Evolutionary conservation across 176 grass and related monocot species (phyloP), one percentile per base, ranked within the genome.

Genomic region (Echinochloa phyllopogon): DNA sequence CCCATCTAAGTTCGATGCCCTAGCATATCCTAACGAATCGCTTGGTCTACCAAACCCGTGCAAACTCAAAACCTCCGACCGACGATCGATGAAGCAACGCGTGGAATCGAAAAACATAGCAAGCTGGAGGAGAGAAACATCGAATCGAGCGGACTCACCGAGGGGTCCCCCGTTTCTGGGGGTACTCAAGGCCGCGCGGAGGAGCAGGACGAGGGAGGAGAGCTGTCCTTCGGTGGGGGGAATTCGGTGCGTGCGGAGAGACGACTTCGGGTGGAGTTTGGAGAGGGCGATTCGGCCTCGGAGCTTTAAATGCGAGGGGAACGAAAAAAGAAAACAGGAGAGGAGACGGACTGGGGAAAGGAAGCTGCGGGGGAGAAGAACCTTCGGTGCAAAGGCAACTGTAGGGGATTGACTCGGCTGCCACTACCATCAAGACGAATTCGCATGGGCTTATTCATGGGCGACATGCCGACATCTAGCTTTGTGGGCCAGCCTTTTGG

Each of bases 311-410:
- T 20, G 49, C 21, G 65, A 56, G 21, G 78, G 42, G 65, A 52
- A 9, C 1, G 2, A 24, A 9, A 13, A 37, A 53, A n/a, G 52
- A 69, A 15, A 70, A 43, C 8, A 6, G 15, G 23, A n/a, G 5
- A 57, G 17, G 39, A 42, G 62, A 13, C 51, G 18, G 27, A 14
- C 16, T 18, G 23, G 65, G 21, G n/a, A 24, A 48, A 53, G 44
- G 8, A 67, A 81, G 68, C 60, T 85, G 20, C 76, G 23, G 80
- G 36, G 74, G 58, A 37, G 78, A 72, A 74, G 41, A 67, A 57
- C 44, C 83, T 90, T 90, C 64, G 72, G 21, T 64, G 78, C 63
- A 29, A 90, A 90, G 88, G 47, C 39, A 65, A 3, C 3, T 0
- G 47, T 18, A 6, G 55, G 17, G 0, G 4, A 24, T 36, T 21